These are phyloP conservation scores for Grosmannia penicillata DNA, from an alignment of 2,329 filamentous ascomycete genomes.

Conservation along the genomic window DNA sequence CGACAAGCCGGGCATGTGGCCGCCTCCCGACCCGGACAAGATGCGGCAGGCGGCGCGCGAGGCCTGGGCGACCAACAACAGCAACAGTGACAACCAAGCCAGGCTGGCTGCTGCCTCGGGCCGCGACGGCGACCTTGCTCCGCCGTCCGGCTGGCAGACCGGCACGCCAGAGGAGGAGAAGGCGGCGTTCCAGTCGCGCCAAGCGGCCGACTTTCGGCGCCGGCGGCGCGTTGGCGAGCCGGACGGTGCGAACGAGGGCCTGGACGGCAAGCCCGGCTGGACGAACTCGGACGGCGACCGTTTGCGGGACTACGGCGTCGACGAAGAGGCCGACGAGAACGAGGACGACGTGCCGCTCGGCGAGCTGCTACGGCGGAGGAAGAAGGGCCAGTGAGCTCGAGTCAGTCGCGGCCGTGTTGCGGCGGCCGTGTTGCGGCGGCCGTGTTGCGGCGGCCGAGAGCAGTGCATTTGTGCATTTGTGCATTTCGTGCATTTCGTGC, in stretches of 20 bases:
- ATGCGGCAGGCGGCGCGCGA: constrained; percentile 23
- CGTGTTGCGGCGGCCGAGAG: too few relatives aligned
- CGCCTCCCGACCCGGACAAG: constrained; percentile 48
- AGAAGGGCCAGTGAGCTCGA: constrained; percentile 12
- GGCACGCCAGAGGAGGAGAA: constrained; percentile 28
- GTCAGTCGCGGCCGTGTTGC: too few relatives aligned
- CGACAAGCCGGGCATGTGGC: constrained; percentile 44
- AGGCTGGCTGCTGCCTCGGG: background rate
- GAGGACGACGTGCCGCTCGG: constrained; percentile 51
- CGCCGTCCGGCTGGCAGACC: background rate
- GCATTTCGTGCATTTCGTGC: too few relatives aligned
- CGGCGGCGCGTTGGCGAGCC: constrained; percentile 31
- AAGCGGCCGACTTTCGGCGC: constrained; percentile 30
- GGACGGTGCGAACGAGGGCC: constrained; percentile 13
- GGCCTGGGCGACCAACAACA: background rate
- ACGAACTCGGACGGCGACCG: constrained; percentile 62
- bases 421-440: too few relatives aligned
- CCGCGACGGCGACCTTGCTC: background rate
- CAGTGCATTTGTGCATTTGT: too few relatives aligned
- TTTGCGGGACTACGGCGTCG: constrained; percentile 64
- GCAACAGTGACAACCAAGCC: too few relatives aligned
- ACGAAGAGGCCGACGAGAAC: constrained; percentile 49
- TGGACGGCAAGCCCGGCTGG: constrained; percentile 46
- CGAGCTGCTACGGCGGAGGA: constrained; percentile 46
- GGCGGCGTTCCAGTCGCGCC: constrained; percentile 33